These are phyloP conservation scores for Scytalidium lignicola DNA, from an alignment of 2,329 filamentous ascomycete genomes.

Conservation along the genomic window DNA sequence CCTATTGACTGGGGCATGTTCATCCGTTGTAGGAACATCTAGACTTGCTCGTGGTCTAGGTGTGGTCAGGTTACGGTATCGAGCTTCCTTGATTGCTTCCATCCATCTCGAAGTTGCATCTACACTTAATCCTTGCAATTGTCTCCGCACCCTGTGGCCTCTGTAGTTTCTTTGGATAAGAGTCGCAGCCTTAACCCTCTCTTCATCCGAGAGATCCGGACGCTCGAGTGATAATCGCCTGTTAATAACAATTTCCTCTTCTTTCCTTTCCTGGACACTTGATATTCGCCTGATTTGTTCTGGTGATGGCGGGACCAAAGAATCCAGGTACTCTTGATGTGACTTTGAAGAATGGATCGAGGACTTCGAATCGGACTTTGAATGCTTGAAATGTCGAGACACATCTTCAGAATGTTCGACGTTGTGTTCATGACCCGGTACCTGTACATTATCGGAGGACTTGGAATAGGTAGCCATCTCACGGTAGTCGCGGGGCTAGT, in stretches of 20 bases:
- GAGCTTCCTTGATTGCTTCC: constrained; percentile 49
- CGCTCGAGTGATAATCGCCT: constrained; percentile 17
- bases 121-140: constrained; percentile 63
- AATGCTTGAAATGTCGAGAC: background rate
- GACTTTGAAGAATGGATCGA: constrained; percentile 10
- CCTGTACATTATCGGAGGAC: too few species aligned
- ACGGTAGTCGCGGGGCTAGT: too few species aligned
- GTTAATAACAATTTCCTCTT: constrained; percentile 17
- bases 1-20: constrained; percentile 16
- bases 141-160: constrained; percentile 67
- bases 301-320: constrained; percentile 16
- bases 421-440: too few species aligned
- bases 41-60: constrained; percentile 31
- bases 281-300: constrained; percentile 44
- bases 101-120: constrained; percentile 25
- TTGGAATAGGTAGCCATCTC: too few species aligned
- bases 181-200: constrained; percentile 44
- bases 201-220: constrained; percentile 39
- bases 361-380: constrained; percentile 6
- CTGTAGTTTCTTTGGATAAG: constrained; percentile 69
- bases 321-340: constrained; percentile 27
- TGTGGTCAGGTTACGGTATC: constrained; percentile 46
- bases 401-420: background rate
- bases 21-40: constrained; percentile 6
- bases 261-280: constrained; percentile 38